Evolutionary conservation across 1,139 yeast genomes (phyloP).

Genomic region (Lodderomyces pseudojiufengensis): DNA sequence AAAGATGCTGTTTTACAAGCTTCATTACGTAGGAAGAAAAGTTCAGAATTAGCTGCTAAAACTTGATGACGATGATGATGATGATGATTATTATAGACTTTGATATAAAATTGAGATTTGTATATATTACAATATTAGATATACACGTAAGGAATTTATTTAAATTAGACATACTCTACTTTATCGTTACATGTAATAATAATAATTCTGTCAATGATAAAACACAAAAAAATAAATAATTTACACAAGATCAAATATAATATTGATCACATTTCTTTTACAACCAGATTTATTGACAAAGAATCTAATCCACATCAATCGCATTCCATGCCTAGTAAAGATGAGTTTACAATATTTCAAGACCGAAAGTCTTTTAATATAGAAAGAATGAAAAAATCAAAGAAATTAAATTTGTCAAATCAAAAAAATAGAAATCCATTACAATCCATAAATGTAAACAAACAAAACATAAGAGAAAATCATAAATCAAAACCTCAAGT

Average conservation of each 20-base stretch:
- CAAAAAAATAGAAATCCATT: conserved; percentile 2
- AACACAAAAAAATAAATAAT: too few relatives aligned
- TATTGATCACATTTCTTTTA: too few relatives aligned
- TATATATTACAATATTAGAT: too few relatives aligned
- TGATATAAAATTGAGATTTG: too few relatives aligned
- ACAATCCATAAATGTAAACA: conserved; percentile 4
- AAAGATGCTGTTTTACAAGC: conserved; percentile 35
- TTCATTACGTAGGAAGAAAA: conserved; percentile 12
- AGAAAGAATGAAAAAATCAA: conserved; percentile 7
- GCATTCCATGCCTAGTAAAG: conserved; percentile 2
- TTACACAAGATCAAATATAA: too few relatives aligned
- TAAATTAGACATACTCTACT: too few relatives aligned
- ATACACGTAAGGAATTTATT: too few relatives aligned
- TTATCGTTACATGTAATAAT: too few relatives aligned
- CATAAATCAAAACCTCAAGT: background rate
- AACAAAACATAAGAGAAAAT: background rate
- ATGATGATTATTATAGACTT: too few relatives aligned
- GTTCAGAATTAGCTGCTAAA: conserved; percentile 15
- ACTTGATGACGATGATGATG: conserved; percentile 6
- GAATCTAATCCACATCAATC: too few relatives aligned
- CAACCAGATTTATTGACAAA: too few relatives aligned
- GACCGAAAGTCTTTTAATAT: conserved; percentile 6
- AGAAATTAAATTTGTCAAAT: conserved; percentile 1
- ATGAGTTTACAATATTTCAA: conserved; percentile 9
- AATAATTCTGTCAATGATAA: too few relatives aligned